phyloP scores from a whole-genome alignment of 1,284 basidiomycete genomes.

The Cerrena zonata region DNA sequence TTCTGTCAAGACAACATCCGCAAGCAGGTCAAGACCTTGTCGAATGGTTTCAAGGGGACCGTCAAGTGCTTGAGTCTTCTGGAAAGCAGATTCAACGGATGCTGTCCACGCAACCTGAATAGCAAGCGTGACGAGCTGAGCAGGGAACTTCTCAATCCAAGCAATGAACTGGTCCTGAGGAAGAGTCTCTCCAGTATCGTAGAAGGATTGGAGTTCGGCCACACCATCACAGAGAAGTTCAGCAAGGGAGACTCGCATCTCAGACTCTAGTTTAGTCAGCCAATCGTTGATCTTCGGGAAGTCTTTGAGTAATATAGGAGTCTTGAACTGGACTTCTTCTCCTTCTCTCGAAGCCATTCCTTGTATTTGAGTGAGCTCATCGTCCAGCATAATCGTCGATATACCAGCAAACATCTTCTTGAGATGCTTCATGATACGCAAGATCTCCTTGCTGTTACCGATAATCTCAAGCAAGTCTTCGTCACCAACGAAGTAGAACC shows the following conservation, averaged over 20 bases:
- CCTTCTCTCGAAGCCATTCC: slow-evolving; percentile 94
- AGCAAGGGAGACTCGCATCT: slow-evolving; percentile 92
- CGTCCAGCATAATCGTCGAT: slow-evolving; percentile 83
- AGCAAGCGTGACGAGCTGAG: slow-evolving; percentile 91
- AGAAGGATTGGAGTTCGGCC: slow-evolving; percentile 76
- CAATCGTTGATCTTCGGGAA: slow-evolving; percentile 98
- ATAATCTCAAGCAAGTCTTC: slow-evolving; percentile 98
- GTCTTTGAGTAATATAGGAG: slow-evolving; percentile 84
- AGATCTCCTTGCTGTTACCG: slow-evolving; percentile 97
- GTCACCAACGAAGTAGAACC: slow-evolving; percentile 99
- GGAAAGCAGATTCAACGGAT: slow-evolving; percentile 74
- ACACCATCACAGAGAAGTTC: slow-evolving; percentile 75
- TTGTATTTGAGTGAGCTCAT: slow-evolving; percentile 79
- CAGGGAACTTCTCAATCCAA: slow-evolving; percentile 92
- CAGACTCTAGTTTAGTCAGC: slow-evolving; percentile 86
- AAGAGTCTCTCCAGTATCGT: slow-evolving; percentile 56
- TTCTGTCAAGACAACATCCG: slow-evolving; percentile 91
- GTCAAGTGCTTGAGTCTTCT: slow-evolving; percentile 51
- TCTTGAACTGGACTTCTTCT: slow-evolving; percentile 82
- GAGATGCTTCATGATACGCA: slow-evolving; percentile 95
- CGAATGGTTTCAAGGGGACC: slow-evolving; percentile 71
- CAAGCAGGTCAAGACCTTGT: slow-evolving; percentile 86
- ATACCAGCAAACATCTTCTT: slow-evolving; percentile 99
- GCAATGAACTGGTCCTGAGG: slow-evolving; percentile 65
- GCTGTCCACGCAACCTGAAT: slow-evolving; percentile 92